Base-by-base conservation (phyloP, 176 grass and related monocot species). In the Juncus effusus region DNA sequence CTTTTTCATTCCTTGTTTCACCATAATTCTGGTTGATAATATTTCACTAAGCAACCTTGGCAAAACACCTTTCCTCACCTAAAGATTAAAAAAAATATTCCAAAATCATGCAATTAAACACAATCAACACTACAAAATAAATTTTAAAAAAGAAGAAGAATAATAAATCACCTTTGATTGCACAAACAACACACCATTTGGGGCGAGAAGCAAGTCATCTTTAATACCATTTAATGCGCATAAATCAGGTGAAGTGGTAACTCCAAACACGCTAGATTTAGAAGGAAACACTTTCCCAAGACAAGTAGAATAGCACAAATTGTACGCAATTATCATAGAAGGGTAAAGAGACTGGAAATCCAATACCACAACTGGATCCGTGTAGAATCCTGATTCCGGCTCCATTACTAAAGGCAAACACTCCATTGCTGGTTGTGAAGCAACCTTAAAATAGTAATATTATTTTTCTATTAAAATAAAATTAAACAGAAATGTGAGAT, bases 311-410 rank as follows among this genome's bases (percentile, higher is more conserved):
- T 87, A 96, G 81, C 92, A 96, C 57, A 91, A 70, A 62, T 96
- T 96, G 74, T 96, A 96, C 61, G 92, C 92, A 81, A 96, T 96
- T 85, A 91, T 88, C 92, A 96, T 96, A n/a, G 87, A 91, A 65
- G 92, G 92, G 78, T 96, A 96, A 74, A 96, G 92, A 67, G 92
- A 96, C 70, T 96, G 92, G 65, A 96, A 96, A 81, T 96, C 87
- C 81, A 96, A 72, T 51, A 96, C 79, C 77, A 96, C 76, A 78
- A 96, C 84, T 65, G 91, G 92, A n/a, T 96, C 92, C 13, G 82
- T 49, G 76, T 91, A 96, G 82, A 96, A 96, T 69, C 76, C 82
- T 10, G 87, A 96, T 82, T 96, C 92, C 74, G 92, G 92, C 69
- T 96, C 92, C 92, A 96, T 96, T 72, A 96, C 92, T 73, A 96